Evolutionary conservation across 2,329 filamentous ascomycete species (phyloP).

Genomic region (Fusarium abutilonis): DNA sequence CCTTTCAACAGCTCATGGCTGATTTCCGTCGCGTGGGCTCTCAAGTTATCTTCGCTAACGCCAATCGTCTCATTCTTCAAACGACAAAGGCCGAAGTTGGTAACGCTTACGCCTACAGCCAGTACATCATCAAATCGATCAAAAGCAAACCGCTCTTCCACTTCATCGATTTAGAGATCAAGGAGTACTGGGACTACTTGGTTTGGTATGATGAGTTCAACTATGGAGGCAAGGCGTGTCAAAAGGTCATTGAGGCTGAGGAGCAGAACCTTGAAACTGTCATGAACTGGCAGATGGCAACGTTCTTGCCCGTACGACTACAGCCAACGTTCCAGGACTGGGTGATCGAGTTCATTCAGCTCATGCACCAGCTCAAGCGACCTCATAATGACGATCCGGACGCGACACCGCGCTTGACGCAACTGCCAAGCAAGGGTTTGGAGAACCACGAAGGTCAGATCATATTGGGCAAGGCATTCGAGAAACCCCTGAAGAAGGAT

Average conservation of each 20-base stretch:
- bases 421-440: slow-evolving; percentile 65
- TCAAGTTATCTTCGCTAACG: slow-evolving; percentile 92
- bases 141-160: slow-evolving; percentile 95
- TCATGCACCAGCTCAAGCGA: slow-evolving; percentile 90
- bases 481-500: slow-evolving; percentile 89
- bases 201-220: slow-evolving; percentile 99
- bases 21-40: slow-evolving; percentile 96
- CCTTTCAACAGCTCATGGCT: slow-evolving; percentile 94
- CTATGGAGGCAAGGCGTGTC: slow-evolving; percentile 93
- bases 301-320: slow-evolving; percentile 82
- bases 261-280: slow-evolving; percentile 86
- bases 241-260: slow-evolving; percentile 76
- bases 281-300: slow-evolving; percentile 98
- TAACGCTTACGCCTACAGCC: slow-evolving; percentile 94
- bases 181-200: slow-evolving; percentile 99
- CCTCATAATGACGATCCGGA: slow-evolving; percentile 63
- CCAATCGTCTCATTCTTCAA: slow-evolving; percentile 89
- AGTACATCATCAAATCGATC: slow-evolving; percentile 98
- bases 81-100: slow-evolving; percentile 97
- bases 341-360: slow-evolving; percentile 92
- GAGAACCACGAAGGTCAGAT: slow-evolving; percentile 70
- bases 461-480: slow-evolving; percentile 83
- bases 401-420: slow-evolving; percentile 66
- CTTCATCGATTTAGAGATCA: slow-evolving; percentile 96
- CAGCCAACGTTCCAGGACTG: slow-evolving; percentile 90